phyloP scores from a whole-genome alignment of 2,329 filamentous ascomycete genomes.

The Epichloe bromicola region DNA sequence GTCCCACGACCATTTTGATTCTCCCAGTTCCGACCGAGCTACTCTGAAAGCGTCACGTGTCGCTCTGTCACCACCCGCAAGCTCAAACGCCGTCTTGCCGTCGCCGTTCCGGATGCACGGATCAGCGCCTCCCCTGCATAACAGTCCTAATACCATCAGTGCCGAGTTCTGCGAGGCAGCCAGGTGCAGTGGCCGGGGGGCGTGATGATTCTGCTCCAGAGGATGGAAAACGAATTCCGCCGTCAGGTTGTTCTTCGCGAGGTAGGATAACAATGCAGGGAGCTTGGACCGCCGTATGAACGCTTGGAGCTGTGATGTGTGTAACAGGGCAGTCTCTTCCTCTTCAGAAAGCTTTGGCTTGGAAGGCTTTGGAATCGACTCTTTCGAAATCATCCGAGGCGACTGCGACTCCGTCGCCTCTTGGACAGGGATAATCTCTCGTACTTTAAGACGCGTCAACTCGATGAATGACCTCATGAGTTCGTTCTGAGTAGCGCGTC shows the following conservation, averaged over 20 bases:
- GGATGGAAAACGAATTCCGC: constrained; percentile 67
- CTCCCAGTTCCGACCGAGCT: constrained; percentile 70
- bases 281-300: constrained; percentile 83
- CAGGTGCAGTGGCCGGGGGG: constrained; percentile 78
- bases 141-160: constrained; percentile 62
- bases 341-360: constrained; percentile 63
- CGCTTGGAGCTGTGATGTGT: constrained; percentile 80
- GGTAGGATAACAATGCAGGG: constrained; percentile 72
- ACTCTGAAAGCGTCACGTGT: constrained; percentile 89
- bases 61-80: constrained; percentile 72
- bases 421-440: constrained; percentile 57
- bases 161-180: constrained; percentile 71
- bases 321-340: constrained; percentile 68
- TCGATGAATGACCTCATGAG: constrained; percentile 92
- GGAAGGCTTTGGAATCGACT: constrained; percentile 33
- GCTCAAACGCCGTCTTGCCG: constrained; percentile 74
- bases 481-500: constrained; percentile 83
- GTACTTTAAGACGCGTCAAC: constrained; percentile 78
- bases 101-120: constrained; percentile 59
- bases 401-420: constrained; percentile 32
- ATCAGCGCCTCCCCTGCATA: constrained; percentile 62
- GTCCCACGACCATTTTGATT: constrained; percentile 67
- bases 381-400: constrained; percentile 19
- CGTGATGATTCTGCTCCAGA: constrained; percentile 58
- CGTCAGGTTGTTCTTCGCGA: constrained; percentile 60